Evolutionary conservation across 306 rosid species (phyloP).

Genomic region (Adenanthera pavonina): DNA sequence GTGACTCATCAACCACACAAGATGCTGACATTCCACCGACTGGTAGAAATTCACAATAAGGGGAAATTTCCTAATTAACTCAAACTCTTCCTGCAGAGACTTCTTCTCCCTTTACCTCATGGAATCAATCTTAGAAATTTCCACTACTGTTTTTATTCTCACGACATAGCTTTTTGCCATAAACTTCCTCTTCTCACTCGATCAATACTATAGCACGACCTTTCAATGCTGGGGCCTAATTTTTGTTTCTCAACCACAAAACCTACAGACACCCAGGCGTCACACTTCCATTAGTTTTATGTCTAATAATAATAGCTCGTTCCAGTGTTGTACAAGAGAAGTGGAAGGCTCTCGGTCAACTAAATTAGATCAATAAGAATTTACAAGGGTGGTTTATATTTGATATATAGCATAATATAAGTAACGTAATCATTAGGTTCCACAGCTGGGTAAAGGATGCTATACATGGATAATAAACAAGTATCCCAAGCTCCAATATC

Average conservation of each 20-base stretch:
- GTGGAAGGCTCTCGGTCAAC: constrained; percentile 9
- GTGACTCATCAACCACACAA: constrained; percentile 34
- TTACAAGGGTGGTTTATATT: constrained; percentile 42
- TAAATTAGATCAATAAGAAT: constrained; percentile 23
- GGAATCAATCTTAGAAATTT: too few species aligned
- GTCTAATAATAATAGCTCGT: background rate
- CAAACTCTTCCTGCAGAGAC: too few species aligned
- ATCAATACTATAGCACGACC: background rate
- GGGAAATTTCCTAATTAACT: too few species aligned
- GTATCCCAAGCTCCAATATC: constrained; percentile 30
- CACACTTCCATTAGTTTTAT: constrained; percentile 6
- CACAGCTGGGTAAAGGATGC: constrained; percentile 21
- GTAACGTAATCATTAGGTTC: constrained; percentile 11
- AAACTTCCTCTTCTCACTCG: background rate
- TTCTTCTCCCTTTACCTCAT: too few species aligned
- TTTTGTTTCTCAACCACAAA: constrained; percentile 17
- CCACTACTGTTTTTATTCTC: too few species aligned
- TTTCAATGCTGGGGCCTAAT: background rate
- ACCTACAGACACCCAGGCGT: constrained; percentile 13
- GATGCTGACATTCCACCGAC: constrained; percentile 36
- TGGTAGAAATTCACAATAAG: background rate
- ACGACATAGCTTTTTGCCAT: background rate
- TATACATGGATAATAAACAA: background rate
- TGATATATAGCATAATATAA: constrained; percentile 13
- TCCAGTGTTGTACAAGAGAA: constrained; percentile 7